Conservation (phyloP, 768 basidiomycete genomes). For the Psilocybe sp. region DNA sequence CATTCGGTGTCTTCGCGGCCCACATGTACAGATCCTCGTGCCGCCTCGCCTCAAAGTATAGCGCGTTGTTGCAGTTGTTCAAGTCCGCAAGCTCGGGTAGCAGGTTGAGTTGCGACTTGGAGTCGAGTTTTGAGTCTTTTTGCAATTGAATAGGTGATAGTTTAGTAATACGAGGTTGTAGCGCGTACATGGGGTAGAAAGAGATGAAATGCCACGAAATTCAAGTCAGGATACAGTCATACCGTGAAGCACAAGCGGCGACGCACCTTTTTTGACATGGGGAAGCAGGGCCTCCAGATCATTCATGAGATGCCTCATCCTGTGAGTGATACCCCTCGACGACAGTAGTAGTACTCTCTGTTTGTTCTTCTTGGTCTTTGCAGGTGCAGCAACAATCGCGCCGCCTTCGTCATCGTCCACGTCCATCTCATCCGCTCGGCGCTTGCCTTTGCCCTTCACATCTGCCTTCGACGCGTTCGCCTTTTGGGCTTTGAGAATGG, state of each 20-base stretch:
- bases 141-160: not conserved
- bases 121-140: slow-evolving; percentile 95
- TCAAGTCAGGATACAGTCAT: not conserved
- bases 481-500: slow-evolving; percentile 60
- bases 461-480: slow-evolving; percentile 51
- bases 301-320: slow-evolving; percentile 97
- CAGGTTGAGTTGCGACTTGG: slow-evolving; percentile 89
- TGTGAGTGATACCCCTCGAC: slow-evolving; percentile 90
- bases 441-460: slow-evolving; percentile 59
- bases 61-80: slow-evolving; percentile 94
- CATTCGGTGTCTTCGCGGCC: slow-evolving; percentile 96
- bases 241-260: not conserved
- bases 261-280: slow-evolving; percentile 92
- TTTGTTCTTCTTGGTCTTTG: slow-evolving; percentile 79
- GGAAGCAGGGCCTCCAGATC: slow-evolving; percentile 89
- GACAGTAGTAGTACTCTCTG: slow-evolving; percentile 92
- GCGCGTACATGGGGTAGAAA: not conserved
- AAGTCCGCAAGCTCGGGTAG: slow-evolving; percentile 96
- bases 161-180: not conserved
- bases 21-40: slow-evolving; percentile 97
- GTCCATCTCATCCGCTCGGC: slow-evolving; percentile 60
- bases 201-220: too few species aligned
- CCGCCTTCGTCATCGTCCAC: slow-evolving; percentile 52
- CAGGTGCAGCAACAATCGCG: slow-evolving; percentile 32
- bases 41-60: slow-evolving; percentile 95